A percentile compares a stretch with the other conserved stretches of the same genome.
Conservation (phyloP, 805 yeast species). For the Clavispora fructus region DNA sequence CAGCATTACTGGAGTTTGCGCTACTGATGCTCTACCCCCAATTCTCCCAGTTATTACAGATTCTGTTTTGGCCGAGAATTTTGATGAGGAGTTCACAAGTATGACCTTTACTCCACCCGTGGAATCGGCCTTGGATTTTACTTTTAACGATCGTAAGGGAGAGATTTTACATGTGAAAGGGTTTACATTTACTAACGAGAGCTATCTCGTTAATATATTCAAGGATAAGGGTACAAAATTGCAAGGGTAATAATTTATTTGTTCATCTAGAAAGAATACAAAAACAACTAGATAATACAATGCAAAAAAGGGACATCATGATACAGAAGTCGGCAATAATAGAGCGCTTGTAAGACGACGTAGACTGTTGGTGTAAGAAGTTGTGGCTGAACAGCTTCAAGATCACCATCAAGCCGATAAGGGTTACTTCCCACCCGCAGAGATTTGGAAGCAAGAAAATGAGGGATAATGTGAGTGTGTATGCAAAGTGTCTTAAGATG, state of each 20-base stretch:
- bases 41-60: conserved; percentile 78
- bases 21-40: conserved; percentile 55
- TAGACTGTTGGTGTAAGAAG: conserved; percentile 11
- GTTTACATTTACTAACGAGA: conserved; percentile 38
- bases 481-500: conserved; percentile 10
- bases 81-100: conserved; percentile 72
- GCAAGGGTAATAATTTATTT: not conserved
- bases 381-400: conserved; percentile 10
- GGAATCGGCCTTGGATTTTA: not conserved
- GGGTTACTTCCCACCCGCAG: not conserved
- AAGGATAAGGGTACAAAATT: not conserved
- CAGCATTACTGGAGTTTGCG: conserved; percentile 43
- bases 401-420: not conserved
- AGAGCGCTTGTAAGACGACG: conserved; percentile 7
- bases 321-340: conserved; percentile 3
- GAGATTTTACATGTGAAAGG: conserved; percentile 39
- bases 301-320: not conserved
- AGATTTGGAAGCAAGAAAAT: not conserved
- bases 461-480: conserved; percentile 1
- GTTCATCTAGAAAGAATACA: not conserved
- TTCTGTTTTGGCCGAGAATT: conserved; percentile 80
- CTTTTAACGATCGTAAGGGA: not conserved
- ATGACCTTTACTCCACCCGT: conserved; percentile 44
- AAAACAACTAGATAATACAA: not conserved
- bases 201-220: conserved; percentile 19